Evolutionary conservation across 2,329 filamentous ascomycete species (phyloP), one percentile per base, ranked within the genome.

Genomic region (Epichloe gansuensis): DNA sequence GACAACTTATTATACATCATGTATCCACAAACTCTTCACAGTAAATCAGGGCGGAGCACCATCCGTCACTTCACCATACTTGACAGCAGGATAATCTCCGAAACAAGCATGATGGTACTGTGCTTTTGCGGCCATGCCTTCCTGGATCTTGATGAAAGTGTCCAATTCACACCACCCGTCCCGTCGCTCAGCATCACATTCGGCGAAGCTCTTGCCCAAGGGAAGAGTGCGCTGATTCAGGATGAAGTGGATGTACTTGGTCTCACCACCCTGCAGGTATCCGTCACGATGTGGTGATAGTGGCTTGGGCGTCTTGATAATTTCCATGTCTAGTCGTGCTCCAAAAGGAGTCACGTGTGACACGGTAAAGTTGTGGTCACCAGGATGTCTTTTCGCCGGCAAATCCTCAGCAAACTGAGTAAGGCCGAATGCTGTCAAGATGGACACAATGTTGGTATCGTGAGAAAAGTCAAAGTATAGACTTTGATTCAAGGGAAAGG

Each of bases 401-500:
- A 89, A 71, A 13, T 77, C 69, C 21, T 77, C 71, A 1, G 74
- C 71, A 61, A 91, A 89, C 61, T 90, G 86, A 3, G 70, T 80
- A 46, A 90, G 72, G 1, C 85, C 85, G 55, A 91, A 86, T 0
- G 86, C 86, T 0, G 84, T 81, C 4, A 90, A 70, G 57, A 89
- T 78, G 28, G 77, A 77, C 59, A 83, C 73, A 55, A 88, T 86
- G 63, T 86, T 87, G 35, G 83, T 85, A 66, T 91, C 86, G 65
- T 91, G 86, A 15, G 79, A 83, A 65, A 90, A 90, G 70, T 90
- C 86, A 48, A 90, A 78, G 65, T 89, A 88, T 15, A 91, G 72
- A 23, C 72, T 77, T 63, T 91, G 87, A 62, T 88, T 79, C 4
- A 86, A 68, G 0, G 86, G 86, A 64, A 91, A 91, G 0, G 85